phyloP scores from a whole-genome alignment of 1,139 yeast genomes.

The Zygoascus meyerae region DNA sequence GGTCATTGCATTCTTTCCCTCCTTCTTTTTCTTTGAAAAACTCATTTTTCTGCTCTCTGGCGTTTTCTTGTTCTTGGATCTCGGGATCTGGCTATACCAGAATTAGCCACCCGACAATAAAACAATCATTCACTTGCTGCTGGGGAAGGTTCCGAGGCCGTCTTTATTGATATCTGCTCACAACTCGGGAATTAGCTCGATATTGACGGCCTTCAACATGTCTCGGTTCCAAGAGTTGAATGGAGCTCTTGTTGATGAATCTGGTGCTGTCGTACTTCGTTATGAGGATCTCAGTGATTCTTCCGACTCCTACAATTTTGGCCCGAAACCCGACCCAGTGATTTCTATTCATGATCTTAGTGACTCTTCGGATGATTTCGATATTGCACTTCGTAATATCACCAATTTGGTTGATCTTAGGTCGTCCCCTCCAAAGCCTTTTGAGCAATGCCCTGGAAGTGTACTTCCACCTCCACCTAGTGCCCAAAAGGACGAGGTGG shows the following conservation, averaged over 20 bases:
- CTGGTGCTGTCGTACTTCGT: slow-evolving; percentile 1
- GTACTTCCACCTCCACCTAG: neutral
- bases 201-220: neutral
- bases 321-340: too few relatives aligned
- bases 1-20: too few relatives aligned
- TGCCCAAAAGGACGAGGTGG: neutral
- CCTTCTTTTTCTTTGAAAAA: too few relatives aligned
- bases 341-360: too few relatives aligned
- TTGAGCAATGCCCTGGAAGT: too few relatives aligned
- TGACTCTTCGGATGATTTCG: neutral
- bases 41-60: too few relatives aligned
- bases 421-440: neutral
- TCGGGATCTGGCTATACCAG: too few relatives aligned
- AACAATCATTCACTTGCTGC: neutral
- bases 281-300: neutral
- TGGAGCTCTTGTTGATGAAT: slow-evolving; percentile 1
- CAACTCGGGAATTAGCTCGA: neutral
- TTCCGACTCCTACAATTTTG: too few relatives aligned
- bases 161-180: neutral
- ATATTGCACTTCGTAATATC: neutral
- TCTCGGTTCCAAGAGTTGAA: neutral
- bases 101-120: neutral
- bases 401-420: slow-evolving; percentile 4
- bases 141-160: neutral
- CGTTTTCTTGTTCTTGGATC: too few relatives aligned